phyloP scores from a whole-genome alignment of 768 basidiomycete species.

The Sporobolomyces pararoseus region DNA sequence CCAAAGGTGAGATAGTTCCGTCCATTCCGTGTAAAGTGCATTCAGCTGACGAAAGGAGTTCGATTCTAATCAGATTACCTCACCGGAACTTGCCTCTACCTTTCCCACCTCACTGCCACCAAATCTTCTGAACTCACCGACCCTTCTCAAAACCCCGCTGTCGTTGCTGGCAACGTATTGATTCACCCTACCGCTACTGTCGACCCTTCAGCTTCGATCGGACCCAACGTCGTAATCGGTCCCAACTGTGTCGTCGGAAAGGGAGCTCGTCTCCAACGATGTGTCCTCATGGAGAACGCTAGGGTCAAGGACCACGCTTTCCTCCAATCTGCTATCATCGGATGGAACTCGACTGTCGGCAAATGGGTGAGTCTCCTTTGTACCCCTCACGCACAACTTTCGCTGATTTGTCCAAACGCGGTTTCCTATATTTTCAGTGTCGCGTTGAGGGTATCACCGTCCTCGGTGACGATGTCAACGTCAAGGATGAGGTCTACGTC shows the following conservation, averaged over 20 bases:
- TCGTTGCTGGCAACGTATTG: constrained; percentile 54
- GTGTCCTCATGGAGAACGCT: constrained; percentile 53
- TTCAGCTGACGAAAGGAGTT: not conserved
- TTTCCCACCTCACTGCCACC: constrained; percentile 51
- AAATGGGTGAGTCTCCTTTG: constrained; percentile 39
- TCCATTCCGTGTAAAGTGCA: not conserved
- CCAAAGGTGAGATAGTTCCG: constrained; percentile 52
- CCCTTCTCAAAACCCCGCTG: constrained; percentile 52
- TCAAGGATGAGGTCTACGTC: constrained; percentile 55
- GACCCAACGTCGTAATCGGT: constrained; percentile 55
- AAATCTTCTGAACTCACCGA: constrained; percentile 47
- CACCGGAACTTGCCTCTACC: constrained; percentile 54
- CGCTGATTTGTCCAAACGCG: too few relatives aligned
- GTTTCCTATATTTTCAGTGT: too few relatives aligned
- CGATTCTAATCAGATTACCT: constrained; percentile 35
- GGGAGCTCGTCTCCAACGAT: constrained; percentile 54
- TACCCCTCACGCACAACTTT: too few relatives aligned
- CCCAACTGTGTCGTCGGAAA: constrained; percentile 53
- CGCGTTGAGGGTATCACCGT: constrained; percentile 49
- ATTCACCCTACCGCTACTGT: constrained; percentile 53
- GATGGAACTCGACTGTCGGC: constrained; percentile 47
- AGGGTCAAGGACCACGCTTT: constrained; percentile 54
- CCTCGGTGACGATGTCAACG: constrained; percentile 54
- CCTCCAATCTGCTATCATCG: constrained; percentile 54
- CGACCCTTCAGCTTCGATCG: constrained; percentile 52